These are phyloP conservation scores for Leccinum fallax DNA, from an alignment of 1,284 basidiomycete genomes.

Conservation along the genomic window DNA sequence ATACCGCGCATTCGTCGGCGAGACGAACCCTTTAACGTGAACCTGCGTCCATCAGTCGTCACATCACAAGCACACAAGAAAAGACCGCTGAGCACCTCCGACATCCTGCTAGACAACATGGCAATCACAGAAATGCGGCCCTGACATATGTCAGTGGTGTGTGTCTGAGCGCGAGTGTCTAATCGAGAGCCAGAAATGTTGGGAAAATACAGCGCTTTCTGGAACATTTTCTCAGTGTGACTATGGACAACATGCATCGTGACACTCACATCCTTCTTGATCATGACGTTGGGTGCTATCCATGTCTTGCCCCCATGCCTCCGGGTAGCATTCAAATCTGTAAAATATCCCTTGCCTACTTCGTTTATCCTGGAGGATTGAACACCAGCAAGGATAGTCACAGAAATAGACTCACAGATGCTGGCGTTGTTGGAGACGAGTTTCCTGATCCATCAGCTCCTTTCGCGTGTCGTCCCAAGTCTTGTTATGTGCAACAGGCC, in stretches of 20 bases:
- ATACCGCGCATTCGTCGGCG: constrained; percentile 65
- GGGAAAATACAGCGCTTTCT: constrained; percentile 92
- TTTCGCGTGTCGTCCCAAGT: constrained; percentile 70
- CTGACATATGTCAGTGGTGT: constrained; percentile 79
- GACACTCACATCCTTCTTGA: constrained; percentile 81
- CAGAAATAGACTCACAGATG: constrained; percentile 62
- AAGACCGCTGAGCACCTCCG: constrained; percentile 62
- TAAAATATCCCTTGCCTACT: constrained; percentile 87
- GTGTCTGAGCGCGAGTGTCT: constrained; percentile 54
- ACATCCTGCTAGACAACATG: constrained; percentile 82
- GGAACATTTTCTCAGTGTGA: constrained; percentile 12
- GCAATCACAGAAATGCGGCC: constrained; percentile 81
- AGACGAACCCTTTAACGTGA: constrained; percentile 78
- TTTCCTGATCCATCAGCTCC: constrained; percentile 74
- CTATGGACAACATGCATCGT: background rate
- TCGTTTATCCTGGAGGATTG: constrained; percentile 70
- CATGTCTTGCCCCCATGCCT: constrained; percentile 93
- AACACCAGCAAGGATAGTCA: background rate
- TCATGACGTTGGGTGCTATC: constrained; percentile 88
- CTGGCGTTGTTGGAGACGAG: constrained; percentile 69
- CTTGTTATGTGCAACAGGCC: constrained; percentile 68
- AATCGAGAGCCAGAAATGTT: constrained; percentile 80
- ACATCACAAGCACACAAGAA: background rate
- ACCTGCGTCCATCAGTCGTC: constrained; percentile 50
- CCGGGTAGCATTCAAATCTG: constrained; percentile 83